Conservation (phyloP, 1,284 basidiomycete species). For the Ustanciosporium gigantosporum region DNA sequence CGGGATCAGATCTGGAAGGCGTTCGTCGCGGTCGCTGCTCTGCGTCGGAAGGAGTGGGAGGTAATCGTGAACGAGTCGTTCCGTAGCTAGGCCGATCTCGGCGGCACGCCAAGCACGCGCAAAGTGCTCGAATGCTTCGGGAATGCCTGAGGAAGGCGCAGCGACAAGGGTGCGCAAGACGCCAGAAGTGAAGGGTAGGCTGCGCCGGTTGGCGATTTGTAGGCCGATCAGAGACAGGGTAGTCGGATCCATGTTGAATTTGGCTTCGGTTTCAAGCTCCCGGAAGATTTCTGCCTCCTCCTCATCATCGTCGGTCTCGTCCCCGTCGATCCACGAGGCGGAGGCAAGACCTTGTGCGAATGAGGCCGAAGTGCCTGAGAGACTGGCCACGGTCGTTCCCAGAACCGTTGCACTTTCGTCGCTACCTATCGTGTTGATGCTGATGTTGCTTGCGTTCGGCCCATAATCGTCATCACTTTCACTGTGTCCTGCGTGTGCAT, state of each 20-base stretch:
- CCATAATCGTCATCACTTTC: constrained; percentile 35
- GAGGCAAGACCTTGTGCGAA: constrained; percentile 3
- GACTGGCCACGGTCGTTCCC: constrained; percentile 25
- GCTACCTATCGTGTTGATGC: constrained; percentile 35
- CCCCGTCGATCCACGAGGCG: background rate
- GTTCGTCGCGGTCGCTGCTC: background rate
- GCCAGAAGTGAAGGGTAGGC: background rate
- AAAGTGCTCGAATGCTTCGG: constrained; percentile 47
- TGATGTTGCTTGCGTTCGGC: constrained; percentile 31
- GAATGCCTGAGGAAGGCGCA: constrained; percentile 7
- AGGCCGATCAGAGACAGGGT: constrained; percentile 44
- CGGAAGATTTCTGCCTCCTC: constrained; percentile 23
- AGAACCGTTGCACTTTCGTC: constrained; percentile 41
- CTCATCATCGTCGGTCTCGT: constrained; percentile 16
- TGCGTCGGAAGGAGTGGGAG: constrained; percentile 23
- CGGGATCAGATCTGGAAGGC: background rate
- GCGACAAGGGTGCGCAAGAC: constrained; percentile 1
- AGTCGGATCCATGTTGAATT: constrained; percentile 49
- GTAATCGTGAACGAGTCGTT: constrained; percentile 42
- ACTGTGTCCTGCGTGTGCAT: constrained; percentile 3
- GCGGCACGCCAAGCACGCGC: constrained; percentile 41
- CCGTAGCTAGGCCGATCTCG: constrained; percentile 40
- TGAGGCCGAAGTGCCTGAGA: constrained; percentile 10
- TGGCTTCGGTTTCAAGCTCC: constrained; percentile 27
- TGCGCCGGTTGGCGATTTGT: constrained; percentile 22